Conservation (phyloP, 441 rosid genomes). For the Aleurites moluccanus region DNA sequence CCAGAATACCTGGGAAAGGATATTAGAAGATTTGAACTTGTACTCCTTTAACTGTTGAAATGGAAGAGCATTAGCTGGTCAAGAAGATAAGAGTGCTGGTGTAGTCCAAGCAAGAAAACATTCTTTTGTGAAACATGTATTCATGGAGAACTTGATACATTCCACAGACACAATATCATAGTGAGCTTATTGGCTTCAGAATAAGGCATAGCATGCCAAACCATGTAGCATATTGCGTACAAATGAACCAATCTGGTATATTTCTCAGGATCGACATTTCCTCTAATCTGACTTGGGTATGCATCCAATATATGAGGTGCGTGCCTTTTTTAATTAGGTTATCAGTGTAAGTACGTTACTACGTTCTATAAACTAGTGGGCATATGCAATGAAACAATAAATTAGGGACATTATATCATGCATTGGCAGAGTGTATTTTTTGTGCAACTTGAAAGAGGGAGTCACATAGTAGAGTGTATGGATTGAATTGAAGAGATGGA, state of each 20-base stretch:
- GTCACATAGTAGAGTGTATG: background rate
- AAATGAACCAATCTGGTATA: background rate
- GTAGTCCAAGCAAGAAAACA: background rate
- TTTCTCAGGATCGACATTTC: background rate
- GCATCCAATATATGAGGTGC: background rate
- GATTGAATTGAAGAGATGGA: background rate
- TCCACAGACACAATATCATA: background rate
- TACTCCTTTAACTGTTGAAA: background rate
- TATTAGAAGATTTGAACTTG: background rate
- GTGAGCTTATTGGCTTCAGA: background rate
- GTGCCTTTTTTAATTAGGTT: background rate
- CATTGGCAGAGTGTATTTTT: background rate
- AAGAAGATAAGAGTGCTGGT: background rate
- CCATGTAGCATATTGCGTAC: background rate
- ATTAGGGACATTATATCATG: background rate
- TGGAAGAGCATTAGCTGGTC: background rate
- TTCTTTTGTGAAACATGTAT: background rate
- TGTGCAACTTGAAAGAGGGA: background rate
- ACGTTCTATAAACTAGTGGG: background rate
- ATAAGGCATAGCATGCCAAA: background rate
- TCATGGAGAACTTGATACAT: background rate
- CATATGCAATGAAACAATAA: background rate
- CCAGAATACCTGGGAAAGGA: background rate
- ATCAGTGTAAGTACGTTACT: background rate
- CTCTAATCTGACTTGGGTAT: background rate